Conservation (phyloP, 306 rosid species). For the Quercus parvula region DNA sequence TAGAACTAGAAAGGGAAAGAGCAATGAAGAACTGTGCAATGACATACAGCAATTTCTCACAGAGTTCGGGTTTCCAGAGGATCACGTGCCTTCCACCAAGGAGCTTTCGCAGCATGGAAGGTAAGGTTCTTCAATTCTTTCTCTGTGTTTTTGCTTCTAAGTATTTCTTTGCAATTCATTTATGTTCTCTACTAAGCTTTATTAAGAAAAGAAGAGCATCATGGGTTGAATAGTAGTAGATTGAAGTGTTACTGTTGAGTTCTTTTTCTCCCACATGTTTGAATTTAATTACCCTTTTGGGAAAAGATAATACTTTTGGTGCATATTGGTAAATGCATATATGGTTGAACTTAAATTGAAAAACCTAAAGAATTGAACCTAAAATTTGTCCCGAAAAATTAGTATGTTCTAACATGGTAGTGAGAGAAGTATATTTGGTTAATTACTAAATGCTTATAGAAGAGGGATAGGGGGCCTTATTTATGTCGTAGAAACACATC, state of each 20-base stretch:
- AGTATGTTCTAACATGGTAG: no score
- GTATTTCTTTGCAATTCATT: not conserved
- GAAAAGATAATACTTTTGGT: no score
- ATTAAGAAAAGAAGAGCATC: not conserved
- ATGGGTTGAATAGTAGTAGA: not conserved
- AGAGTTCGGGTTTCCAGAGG: conserved; percentile 59
- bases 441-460: no score
- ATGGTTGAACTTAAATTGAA: no score
- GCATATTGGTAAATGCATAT: no score
- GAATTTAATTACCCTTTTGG: no score
- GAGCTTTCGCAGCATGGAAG: conserved; percentile 79
- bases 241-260: not conserved
- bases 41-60: conserved; percentile 62
- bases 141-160: not conserved
- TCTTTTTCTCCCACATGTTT: not conserved
- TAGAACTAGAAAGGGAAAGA: conserved; percentile 52
- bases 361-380: no score
- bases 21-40: conserved; percentile 66
- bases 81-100: conserved; percentile 69
- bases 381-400: no score
- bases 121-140: conserved; percentile 53
- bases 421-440: no score
- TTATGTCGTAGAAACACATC: not conserved
- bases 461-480: not conserved
- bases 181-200: not conserved